Evolutionary conservation across 129 eudicot species (phyloP).

Genomic region (Pseudognaphalium luteoalbum): DNA sequence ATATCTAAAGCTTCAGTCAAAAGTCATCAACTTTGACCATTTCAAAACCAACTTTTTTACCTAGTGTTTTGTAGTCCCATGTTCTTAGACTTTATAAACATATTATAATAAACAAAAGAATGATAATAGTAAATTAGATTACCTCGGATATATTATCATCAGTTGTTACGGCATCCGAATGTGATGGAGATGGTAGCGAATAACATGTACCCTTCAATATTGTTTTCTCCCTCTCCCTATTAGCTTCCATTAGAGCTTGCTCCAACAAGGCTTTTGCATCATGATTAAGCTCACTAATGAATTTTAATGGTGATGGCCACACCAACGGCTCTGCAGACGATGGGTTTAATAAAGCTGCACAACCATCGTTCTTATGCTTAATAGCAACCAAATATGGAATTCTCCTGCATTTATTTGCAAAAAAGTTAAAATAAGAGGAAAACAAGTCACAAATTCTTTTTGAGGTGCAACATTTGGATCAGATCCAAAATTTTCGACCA

Average conservation of each 20-base stretch:
- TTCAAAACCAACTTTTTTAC: conserved; percentile 29
- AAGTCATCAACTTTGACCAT: conserved; percentile 37
- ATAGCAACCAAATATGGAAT: conserved; percentile 78
- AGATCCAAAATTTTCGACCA: neutral
- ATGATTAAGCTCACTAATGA: conserved; percentile 48
- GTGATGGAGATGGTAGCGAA: conserved; percentile 42
- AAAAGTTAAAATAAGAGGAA: neutral
- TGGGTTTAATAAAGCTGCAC: conserved; percentile 84
- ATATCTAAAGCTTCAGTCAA: conserved; percentile 22
- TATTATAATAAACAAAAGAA: conserved; percentile 9
- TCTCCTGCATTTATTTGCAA: conserved; percentile 49
- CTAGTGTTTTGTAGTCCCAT: conserved; percentile 8
- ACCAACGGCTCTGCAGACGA: conserved; percentile 76
- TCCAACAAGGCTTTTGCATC: conserved; percentile 47
- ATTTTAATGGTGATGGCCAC: conserved; percentile 87
- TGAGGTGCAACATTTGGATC: neutral
- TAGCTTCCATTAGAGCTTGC: conserved; percentile 43
- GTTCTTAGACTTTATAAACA: conserved; percentile 29
- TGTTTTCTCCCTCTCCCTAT: conserved; percentile 44
- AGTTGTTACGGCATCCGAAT: conserved; percentile 30
- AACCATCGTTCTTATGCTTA: conserved; percentile 59
- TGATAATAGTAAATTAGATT: conserved; percentile 1
- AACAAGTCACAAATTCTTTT: neutral
- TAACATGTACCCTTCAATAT: conserved; percentile 37
- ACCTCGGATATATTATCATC: conserved; percentile 67